Evolutionary conservation across 176 grass and related monocot genomes (phyloP).

Genomic region (Alopecurus myosuroides): DNA sequence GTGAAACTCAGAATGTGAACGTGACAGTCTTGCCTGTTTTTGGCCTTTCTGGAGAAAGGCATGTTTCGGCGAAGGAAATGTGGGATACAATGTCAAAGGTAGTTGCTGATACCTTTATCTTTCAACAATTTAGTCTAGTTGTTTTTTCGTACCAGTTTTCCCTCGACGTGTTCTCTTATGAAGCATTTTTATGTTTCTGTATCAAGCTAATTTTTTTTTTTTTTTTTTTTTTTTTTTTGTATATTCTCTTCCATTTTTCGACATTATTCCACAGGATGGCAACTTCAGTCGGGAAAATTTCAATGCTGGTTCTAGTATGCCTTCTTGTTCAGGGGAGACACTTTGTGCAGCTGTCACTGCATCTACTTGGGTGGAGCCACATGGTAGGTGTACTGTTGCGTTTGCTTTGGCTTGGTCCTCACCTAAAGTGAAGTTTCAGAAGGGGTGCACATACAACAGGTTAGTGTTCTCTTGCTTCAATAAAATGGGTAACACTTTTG

Average conservation of each 20-base stretch:
- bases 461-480: constrained; percentile 24
- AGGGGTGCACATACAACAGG: constrained; percentile 92
- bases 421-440: constrained; percentile 98
- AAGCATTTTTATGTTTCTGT: background rate
- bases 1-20: constrained; percentile 94
- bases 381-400: constrained; percentile 88
- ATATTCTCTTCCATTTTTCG: background rate
- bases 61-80: constrained; percentile 77
- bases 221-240: background rate
- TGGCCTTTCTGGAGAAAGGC: constrained; percentile 66
- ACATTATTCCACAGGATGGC: constrained; percentile 51
- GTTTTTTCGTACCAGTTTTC: background rate
- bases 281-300: constrained; percentile 75
- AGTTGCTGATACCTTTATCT: constrained; percentile 1
- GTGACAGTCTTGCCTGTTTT: constrained; percentile 96
- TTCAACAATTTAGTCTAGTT: background rate
- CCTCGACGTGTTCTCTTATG: background rate
- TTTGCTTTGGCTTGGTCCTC: constrained; percentile 91
- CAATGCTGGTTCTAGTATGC: constrained; percentile 50
- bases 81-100: constrained; percentile 83
- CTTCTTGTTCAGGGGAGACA: constrained; percentile 66
- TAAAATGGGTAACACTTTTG: background rate
- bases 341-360: constrained; percentile 86
- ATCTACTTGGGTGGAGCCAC: constrained; percentile 87
- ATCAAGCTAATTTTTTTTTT: background rate